A percentile compares a stretch with the other conserved stretches of the same genome.
These are phyloP conservation scores for Psilocybe azurescens DNA, from an alignment of 768 basidiomycete species.

Conservation along the genomic window DNA sequence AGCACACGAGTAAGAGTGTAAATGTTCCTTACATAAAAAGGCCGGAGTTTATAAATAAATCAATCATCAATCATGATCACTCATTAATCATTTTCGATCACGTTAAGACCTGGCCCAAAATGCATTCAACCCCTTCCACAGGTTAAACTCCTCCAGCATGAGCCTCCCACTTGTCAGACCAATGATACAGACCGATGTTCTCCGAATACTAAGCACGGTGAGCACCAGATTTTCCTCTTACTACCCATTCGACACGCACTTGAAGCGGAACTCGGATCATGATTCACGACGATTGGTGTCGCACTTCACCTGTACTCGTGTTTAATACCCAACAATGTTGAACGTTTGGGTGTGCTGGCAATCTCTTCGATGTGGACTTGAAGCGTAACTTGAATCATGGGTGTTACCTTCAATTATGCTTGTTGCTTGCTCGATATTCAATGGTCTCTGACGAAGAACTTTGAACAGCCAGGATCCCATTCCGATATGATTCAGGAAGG, in stretches of 20 bases:
- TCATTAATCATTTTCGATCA: background rate
- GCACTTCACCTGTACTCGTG: no score
- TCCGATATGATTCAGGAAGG: constrained; percentile 50
- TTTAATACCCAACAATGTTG: no score
- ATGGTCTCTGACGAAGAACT: background rate
- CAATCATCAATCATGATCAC: background rate
- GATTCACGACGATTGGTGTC: no score
- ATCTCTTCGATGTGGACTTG: no score
- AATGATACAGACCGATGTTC: constrained; percentile 9
- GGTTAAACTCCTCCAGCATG: constrained; percentile 3
- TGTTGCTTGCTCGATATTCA: no score
- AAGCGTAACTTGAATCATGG: no score
- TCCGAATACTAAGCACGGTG: constrained; percentile 19
- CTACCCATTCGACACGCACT: background rate
- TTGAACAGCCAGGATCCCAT: constrained; percentile 30
- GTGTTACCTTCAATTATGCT: no score
- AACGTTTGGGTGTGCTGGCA: no score
- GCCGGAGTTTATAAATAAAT: background rate
- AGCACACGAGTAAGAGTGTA: no score
- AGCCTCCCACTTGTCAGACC: background rate
- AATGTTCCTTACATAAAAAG: background rate
- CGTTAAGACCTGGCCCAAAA: background rate
- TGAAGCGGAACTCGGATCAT: no score
- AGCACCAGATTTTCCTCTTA: background rate
- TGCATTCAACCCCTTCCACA: background rate